These are phyloP conservation scores for Stenocarpella maydis DNA, from an alignment of 2,329 filamentous ascomycete genomes.

Conservation along the genomic window DNA sequence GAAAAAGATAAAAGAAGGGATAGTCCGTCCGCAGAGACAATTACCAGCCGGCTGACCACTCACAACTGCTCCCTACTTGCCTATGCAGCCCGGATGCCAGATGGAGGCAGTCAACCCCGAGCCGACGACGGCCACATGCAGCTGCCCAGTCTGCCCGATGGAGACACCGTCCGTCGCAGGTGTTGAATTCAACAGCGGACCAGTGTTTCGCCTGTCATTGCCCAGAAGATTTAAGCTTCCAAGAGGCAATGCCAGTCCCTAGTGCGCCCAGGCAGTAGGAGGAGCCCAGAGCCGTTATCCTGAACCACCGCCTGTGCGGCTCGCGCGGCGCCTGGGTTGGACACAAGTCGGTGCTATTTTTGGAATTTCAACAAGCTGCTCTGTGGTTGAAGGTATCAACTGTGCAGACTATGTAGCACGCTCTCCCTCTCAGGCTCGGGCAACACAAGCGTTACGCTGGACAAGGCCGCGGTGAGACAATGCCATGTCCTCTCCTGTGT, in stretches of 20 bases:
- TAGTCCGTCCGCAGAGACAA: neutral
- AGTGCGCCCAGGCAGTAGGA: neutral
- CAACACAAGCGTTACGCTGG: neutral
- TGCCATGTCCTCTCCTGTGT: neutral
- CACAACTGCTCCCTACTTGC: neutral
- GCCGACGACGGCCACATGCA: neutral
- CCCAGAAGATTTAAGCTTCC: conserved; percentile 12
- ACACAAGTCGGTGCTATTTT: neutral
- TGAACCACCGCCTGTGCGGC: neutral
- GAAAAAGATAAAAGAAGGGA: neutral
- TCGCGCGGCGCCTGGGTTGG: neutral
- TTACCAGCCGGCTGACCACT: neutral
- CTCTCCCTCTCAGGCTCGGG: too few relatives aligned
- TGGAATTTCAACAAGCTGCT: neutral
- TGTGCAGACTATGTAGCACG: too few relatives aligned
- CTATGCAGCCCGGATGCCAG: neutral
- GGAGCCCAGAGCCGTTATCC: neutral
- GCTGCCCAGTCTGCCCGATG: neutral
- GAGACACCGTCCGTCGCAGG: conserved; percentile 4
- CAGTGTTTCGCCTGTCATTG: conserved; percentile 20
- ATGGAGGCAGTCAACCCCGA: neutral
- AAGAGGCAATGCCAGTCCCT: neutral
- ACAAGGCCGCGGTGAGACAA: neutral
- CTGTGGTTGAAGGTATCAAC: too few relatives aligned
- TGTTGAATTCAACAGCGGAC: too few relatives aligned